Percentiles rank a stretch among this genome's conserved stretches.
phyloP scores from a whole-genome alignment of 2,329 filamentous ascomycete species.

The Phialophora tarda region DNA sequence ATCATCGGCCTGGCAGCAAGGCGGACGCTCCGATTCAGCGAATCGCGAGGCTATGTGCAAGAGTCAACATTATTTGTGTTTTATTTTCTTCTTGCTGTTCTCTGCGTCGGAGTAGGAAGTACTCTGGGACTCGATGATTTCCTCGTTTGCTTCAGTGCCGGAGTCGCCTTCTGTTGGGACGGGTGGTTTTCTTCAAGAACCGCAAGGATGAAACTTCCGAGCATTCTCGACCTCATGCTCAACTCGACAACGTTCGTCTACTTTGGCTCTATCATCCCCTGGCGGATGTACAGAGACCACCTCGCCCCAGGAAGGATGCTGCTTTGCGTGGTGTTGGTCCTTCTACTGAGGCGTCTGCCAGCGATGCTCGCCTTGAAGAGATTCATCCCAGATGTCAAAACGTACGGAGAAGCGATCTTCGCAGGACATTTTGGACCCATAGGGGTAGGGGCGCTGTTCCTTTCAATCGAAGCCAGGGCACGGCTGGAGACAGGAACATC shows the following conservation, averaged over 20 bases:
- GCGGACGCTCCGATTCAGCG: conserved; percentile 55
- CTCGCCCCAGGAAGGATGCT: conserved; percentile 51
- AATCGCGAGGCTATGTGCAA: conserved; percentile 54
- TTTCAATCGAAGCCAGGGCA: conserved; percentile 61
- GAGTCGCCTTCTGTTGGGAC: conserved; percentile 60
- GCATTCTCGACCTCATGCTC: conserved; percentile 60
- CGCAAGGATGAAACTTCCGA: conserved; percentile 53
- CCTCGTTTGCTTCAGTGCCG: conserved; percentile 62
- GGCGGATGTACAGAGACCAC: conserved; percentile 49
- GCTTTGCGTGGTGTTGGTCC: conserved; percentile 55
- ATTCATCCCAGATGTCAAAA: conserved; percentile 56
- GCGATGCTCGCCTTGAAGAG: conserved; percentile 56
- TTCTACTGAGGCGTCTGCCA: conserved; percentile 60
- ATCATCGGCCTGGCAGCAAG: conserved; percentile 57
- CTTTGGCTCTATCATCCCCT: conserved; percentile 62
- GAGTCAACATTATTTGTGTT: conserved; percentile 59
- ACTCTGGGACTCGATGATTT: conserved; percentile 62
- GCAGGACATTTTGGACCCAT: conserved; percentile 64
- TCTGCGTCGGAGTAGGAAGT: conserved; percentile 58
- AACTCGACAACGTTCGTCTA: conserved; percentile 63
- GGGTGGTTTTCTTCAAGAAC: conserved; percentile 59
- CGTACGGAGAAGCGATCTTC: conserved; percentile 60
- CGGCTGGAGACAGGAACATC: conserved; percentile 58
- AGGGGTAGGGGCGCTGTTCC: conserved; percentile 62
- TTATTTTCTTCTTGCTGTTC: conserved; percentile 61